Evolutionary conservation across 306 rosid species (phyloP).

Genomic region (Hippophae rhamnoides): DNA sequence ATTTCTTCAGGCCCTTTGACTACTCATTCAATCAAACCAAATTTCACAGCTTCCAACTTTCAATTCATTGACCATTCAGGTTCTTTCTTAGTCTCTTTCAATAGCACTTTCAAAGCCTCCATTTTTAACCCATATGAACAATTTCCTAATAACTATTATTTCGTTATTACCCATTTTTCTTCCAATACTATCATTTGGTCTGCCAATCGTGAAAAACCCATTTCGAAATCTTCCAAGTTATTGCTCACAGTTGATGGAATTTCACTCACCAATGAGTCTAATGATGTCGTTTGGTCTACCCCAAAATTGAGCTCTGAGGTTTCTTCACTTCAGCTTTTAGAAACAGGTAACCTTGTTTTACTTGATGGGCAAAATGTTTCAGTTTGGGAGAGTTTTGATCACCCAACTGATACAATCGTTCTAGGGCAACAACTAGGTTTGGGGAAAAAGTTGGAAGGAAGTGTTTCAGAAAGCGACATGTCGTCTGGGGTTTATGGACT

Average conservation of each 20-base stretch:
- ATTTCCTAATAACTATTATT: too few relatives aligned
- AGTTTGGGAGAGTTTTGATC: constrained; percentile 25
- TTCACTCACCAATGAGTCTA: constrained; percentile 7
- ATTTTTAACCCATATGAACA: neutral
- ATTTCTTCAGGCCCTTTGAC: neutral
- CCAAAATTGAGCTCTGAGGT: constrained; percentile 4
- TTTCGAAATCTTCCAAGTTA: constrained; percentile 5
- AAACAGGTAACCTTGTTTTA: constrained; percentile 17
- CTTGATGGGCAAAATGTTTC: neutral
- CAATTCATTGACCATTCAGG: neutral
- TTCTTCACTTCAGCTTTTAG: constrained; percentile 12
- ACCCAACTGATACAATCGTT: constrained; percentile 16
- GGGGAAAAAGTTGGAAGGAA: constrained; percentile 4
- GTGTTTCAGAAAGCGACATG: neutral
- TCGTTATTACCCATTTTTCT: constrained; percentile 1
- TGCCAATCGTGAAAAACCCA: constrained; percentile 12
- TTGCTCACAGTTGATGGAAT: constrained; percentile 16
- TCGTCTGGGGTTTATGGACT: neutral
- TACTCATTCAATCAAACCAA: neutral
- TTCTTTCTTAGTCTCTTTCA: constrained; percentile 4
- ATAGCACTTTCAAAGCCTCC: neutral
- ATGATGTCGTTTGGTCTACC: constrained; percentile 15
- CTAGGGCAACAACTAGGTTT: constrained; percentile 7
- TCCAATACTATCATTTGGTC: constrained; percentile 19
- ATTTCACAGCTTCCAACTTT: constrained; percentile 7